Conservation (phyloP, 768 basidiomycete genomes). For the Suillus subluteus region DNA sequence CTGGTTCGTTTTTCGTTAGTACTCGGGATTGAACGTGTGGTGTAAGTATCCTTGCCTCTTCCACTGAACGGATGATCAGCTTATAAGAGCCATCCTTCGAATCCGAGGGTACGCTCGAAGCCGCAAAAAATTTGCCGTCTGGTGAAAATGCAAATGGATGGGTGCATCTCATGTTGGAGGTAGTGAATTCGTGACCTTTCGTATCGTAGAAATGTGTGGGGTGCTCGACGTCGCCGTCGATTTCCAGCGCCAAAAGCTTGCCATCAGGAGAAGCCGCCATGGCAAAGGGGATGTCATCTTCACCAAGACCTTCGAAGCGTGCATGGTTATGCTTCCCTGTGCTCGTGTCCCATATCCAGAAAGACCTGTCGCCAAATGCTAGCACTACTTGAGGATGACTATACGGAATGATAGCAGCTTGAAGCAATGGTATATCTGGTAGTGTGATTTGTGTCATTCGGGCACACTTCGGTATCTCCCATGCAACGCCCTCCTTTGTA, state of each 20-base stretch:
- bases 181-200: not conserved
- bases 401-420: not conserved
- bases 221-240: not conserved
- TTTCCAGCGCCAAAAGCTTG: not conserved
- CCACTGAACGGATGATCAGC: not conserved
- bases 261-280: conserved; percentile 3
- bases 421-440: conserved; percentile 3
- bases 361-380: conserved; percentile 5
- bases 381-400: not conserved
- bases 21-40: not conserved
- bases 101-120: not conserved
- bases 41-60: not conserved
- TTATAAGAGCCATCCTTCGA: not conserved
- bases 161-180: not conserved
- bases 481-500: not conserved
- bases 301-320: not conserved
- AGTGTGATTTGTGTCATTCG: not conserved
- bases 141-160: conserved; percentile 10
- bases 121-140: not conserved
- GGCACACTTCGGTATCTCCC: not conserved
- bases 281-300: not conserved
- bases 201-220: conserved; percentile 2
- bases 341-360: not conserved
- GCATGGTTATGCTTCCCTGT: not conserved
- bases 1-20: not conserved